phyloP scores from a whole-genome alignment of 371 early-diverging fungal species.

The Rhizopus delemar region DNA sequence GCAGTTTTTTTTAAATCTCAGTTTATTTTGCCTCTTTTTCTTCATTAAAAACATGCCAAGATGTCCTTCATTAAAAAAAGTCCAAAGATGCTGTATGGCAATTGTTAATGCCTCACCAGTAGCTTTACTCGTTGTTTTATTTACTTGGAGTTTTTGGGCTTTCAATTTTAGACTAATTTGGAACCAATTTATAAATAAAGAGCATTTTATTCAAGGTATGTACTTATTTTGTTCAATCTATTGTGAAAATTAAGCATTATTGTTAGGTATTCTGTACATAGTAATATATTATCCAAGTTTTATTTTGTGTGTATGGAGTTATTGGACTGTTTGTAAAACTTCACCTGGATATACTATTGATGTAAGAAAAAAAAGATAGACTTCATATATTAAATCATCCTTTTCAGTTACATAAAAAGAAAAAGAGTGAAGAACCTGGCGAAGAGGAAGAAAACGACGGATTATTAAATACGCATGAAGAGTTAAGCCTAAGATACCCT shows the following conservation, averaged over 20 bases:
- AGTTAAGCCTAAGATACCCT: conserved; percentile 12
- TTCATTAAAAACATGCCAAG: not conserved
- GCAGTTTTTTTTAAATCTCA: not conserved
- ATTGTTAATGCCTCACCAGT: conserved; percentile 45
- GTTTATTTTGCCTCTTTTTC: not conserved
- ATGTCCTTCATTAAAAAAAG: conserved; percentile 17
- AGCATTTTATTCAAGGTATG: conserved; percentile 39
- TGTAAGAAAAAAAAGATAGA: conserved; percentile 17
- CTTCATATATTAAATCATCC: not conserved
- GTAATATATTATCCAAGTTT: conserved; percentile 40
- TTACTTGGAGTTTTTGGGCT: conserved; percentile 46
- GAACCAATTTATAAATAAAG: conserved; percentile 28
- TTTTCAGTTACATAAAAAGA: conserved; percentile 12
- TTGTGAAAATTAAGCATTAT: not conserved
- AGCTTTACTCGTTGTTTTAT: conserved; percentile 29
- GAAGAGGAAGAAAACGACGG: conserved; percentile 22
- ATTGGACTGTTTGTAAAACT: conserved; percentile 37
- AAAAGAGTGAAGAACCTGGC: not conserved
- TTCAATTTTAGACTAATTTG: conserved; percentile 33
- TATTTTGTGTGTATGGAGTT: conserved; percentile 46
- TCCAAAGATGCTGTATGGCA: conserved; percentile 23
- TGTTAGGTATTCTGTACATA: conserved; percentile 34
- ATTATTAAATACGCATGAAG: conserved; percentile 17
- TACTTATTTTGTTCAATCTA: not conserved
- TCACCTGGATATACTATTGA: conserved; percentile 45